Base-by-base conservation (phyloP, 1,284 basidiomycete species). In the Ustilago loliicola region DNA sequence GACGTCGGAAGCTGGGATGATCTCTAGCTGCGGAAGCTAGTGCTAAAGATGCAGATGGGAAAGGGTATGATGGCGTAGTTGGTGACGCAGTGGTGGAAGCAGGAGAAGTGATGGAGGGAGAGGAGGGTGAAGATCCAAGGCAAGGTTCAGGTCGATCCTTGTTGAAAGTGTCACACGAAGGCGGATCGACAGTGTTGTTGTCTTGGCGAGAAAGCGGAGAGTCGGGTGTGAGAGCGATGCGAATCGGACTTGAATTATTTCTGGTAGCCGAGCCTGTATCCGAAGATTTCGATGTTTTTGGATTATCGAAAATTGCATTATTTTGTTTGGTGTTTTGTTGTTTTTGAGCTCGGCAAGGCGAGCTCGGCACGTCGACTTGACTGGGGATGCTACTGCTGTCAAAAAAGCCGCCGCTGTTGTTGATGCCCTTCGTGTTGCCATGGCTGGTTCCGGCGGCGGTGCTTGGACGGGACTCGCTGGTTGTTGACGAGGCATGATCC, bases 161-260 rank as follows among this genome's bases (percentile, higher is more conserved):
- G 58, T 60, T 60, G 58, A 60, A 51, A 60, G 48, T 21, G 21
- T 23, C 21, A 27, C 47, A 27, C 19, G 17, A 23, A n/a, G 53
- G 61, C 53, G 53, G 61, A 63, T 63, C 61, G 61, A 56, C 61
- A 63, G 61, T 63, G 61, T 63, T 48, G 45, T 56, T 47, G 40
- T 48, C 56, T 58, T 23, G 21, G 45, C 56, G 30, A 32, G 30
- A 5, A 13, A n/a, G 48, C 48, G 27, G 25, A 50, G 27, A 50
- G 48, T 50, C 48, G 29, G 48, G 25, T 25, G 45, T 23, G 21
- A 21, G 6, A 21, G 45, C 19, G 45, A 10, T 47, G 45, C 23
- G 48, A n/a, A 50, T 50, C 48, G 48, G 48, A 50, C 48, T 29
- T 50, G 48, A 29, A 50, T 29, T 50, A 50, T 50, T 50, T 29